Evolutionary conservation across 192 early-diverging fungal species (phyloP).

Genomic region (Coemansia sp.): DNA sequence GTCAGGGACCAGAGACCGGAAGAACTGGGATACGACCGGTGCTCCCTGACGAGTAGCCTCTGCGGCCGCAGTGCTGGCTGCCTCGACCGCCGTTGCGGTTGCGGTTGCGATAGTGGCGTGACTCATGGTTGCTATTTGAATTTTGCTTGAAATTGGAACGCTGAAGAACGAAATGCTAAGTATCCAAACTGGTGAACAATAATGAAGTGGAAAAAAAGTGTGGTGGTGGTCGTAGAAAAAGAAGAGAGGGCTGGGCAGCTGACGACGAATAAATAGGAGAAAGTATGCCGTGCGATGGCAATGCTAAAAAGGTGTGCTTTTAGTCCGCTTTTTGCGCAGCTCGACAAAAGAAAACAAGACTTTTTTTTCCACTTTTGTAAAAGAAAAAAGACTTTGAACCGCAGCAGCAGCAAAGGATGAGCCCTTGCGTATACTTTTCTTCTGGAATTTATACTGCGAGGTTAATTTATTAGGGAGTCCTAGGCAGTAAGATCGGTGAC

Average conservation of each 20-base stretch:
- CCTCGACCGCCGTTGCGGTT: neutral
- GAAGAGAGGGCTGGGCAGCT: neutral
- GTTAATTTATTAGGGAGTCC: neutral
- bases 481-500: slow-evolving; percentile 21
- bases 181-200: neutral
- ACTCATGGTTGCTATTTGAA: neutral
- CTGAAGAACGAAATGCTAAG: neutral
- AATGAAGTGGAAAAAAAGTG: neutral
- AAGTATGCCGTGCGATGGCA: neutral
- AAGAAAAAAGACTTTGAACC: neutral
- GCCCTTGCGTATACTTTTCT: neutral
- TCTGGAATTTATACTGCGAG: neutral
- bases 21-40: neutral
- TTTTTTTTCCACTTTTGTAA: neutral
- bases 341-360: neutral
- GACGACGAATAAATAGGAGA: neutral
- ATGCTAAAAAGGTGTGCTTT: neutral
- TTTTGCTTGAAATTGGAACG: neutral
- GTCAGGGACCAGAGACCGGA: slow-evolving; percentile 17
- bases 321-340: neutral
- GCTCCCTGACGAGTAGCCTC: neutral
- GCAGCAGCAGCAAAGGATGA: neutral
- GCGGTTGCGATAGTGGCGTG: slow-evolving; percentile 2
- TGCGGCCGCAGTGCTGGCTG: neutral
- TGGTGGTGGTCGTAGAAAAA: neutral